A percentile compares a stretch with the other conserved stretches of the same genome.
phyloP scores from a whole-genome alignment of 2,329 filamentous ascomycete species.

The Monosporascus cannonballus region DNA sequence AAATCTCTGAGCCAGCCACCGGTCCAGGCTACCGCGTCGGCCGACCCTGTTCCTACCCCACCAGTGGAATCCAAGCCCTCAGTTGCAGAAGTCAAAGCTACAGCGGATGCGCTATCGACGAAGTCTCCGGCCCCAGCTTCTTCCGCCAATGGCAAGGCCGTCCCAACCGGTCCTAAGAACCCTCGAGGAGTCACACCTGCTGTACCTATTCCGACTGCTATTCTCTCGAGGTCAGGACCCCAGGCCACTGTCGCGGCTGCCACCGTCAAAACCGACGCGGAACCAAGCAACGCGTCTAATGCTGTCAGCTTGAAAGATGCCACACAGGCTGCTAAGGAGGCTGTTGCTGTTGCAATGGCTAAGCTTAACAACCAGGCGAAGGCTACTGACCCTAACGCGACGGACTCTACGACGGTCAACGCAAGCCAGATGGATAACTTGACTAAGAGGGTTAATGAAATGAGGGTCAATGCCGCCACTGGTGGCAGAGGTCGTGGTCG shows the following conservation, averaged over 20 bases:
- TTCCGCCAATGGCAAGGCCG: slow-evolving; percentile 27
- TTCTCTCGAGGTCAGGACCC: slow-evolving; percentile 21
- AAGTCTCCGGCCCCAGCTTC: slow-evolving; percentile 29
- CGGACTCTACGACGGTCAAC: slow-evolving; percentile 26
- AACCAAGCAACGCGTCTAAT: slow-evolving; percentile 30
- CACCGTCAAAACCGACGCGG: slow-evolving; percentile 30
- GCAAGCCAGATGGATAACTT: slow-evolving; percentile 60
- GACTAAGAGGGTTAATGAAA: slow-evolving; percentile 69
- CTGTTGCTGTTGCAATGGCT: slow-evolving; percentile 75
- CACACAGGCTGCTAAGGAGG: slow-evolving; percentile 68
- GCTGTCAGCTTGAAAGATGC: slow-evolving; percentile 54
- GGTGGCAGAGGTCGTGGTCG: slow-evolving; percentile 41
- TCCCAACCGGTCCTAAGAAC: slow-evolving; percentile 42
- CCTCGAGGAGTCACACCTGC: slow-evolving; percentile 54
- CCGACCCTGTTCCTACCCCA: slow-evolving; percentile 52
- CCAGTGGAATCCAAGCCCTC: slow-evolving; percentile 65
- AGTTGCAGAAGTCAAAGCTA: slow-evolving; percentile 44
- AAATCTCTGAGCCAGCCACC: slow-evolving; percentile 44
- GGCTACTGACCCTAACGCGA: slow-evolving; percentile 9
- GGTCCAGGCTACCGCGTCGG: slow-evolving; percentile 34
- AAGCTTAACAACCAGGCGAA: slow-evolving; percentile 46
- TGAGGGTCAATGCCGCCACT: slow-evolving; percentile 58
- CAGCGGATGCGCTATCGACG: slow-evolving; percentile 43
- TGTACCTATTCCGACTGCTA: slow-evolving; percentile 53
- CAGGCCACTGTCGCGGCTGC: slow-evolving; percentile 23